A percentile compares a stretch with the other conserved stretches of the same genome.
Conservation (phyloP, 495 filamentous ascomycete species). For the Umbilicaria muhlenbergii region DNA sequence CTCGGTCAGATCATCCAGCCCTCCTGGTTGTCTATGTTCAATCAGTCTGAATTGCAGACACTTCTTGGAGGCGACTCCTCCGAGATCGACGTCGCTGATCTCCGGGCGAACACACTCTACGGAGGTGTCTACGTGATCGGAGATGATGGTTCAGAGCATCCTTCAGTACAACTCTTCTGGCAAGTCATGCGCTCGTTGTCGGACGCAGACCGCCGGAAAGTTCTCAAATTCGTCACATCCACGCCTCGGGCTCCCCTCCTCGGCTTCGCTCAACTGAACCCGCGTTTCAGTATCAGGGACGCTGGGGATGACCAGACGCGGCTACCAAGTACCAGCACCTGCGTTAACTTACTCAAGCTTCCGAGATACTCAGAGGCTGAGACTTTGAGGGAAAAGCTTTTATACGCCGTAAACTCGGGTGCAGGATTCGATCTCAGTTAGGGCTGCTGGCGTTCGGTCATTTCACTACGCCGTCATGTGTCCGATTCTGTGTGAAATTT, state of each 20-base stretch:
- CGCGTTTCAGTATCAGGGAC: slow-evolving; percentile 81
- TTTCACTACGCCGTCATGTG: too few relatives aligned
- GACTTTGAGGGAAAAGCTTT: slow-evolving; percentile 55
- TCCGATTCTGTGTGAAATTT: too few relatives aligned
- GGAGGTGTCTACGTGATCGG: slow-evolving; percentile 78
- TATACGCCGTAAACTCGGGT: slow-evolving; percentile 83
- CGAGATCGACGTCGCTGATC: slow-evolving; percentile 75
- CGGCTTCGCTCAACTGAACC: slow-evolving; percentile 75
- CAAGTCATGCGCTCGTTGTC: slow-evolving; percentile 61
- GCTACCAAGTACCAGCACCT: slow-evolving; percentile 90
- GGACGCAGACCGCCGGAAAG: slow-evolving; percentile 63
- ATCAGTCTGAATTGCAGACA: slow-evolving; percentile 84
- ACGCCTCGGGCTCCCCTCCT: slow-evolving; percentile 84
- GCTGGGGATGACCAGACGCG: slow-evolving; percentile 57
- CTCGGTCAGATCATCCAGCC: slow-evolving; percentile 80
- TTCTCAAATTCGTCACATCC: slow-evolving; percentile 90
- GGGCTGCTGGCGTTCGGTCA: background rate
- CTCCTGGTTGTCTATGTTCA: slow-evolving; percentile 95
- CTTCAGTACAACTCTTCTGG: slow-evolving; percentile 80
- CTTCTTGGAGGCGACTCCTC: slow-evolving; percentile 75
- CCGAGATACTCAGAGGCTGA: slow-evolving; percentile 57
- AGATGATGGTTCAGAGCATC: slow-evolving; percentile 74
- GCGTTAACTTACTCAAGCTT: slow-evolving; percentile 89
- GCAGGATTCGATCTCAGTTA: slow-evolving; percentile 91
- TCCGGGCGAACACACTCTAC: slow-evolving; percentile 75